These are phyloP conservation scores for Nitzschia sp. DNA, from an alignment of 108 stramenopile species.

Conservation along the genomic window DNA sequence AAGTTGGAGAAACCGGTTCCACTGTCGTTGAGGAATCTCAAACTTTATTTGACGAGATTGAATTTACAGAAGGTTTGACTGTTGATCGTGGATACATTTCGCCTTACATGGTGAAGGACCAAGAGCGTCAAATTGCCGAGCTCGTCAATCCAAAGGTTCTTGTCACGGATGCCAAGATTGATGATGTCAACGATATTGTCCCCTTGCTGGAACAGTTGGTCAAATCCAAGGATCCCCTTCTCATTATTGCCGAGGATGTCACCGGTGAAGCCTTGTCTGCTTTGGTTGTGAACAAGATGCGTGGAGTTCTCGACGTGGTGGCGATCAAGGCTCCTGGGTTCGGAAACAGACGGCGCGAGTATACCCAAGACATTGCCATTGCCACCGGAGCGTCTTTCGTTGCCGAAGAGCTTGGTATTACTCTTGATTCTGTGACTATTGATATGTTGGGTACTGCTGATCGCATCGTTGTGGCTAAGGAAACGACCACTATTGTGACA, in stretches of 20 bases:
- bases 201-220: constrained; percentile 95
- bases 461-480: constrained; percentile 92
- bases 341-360: constrained; percentile 92
- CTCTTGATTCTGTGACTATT: constrained; percentile 88
- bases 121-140: constrained; percentile 94
- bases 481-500: constrained; percentile 93
- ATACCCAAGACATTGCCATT: constrained; percentile 97
- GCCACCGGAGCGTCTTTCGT: constrained; percentile 96
- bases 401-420: constrained; percentile 95
- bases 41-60: constrained; percentile 93
- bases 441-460: constrained; percentile 96
- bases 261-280: constrained; percentile 96
- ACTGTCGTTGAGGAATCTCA: constrained; percentile 96
- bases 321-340: constrained; percentile 97
- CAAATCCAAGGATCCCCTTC: constrained; percentile 94
- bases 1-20: constrained; percentile 95
- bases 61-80: constrained; percentile 97
- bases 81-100: constrained; percentile 97
- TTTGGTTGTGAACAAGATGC: constrained; percentile 98
- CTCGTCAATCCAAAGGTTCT: constrained; percentile 78
- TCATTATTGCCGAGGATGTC: constrained; percentile 96
- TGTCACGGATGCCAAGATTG: constrained; percentile 96
- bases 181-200: constrained; percentile 93
- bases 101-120: constrained; percentile 98
- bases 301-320: constrained; percentile 95